Base-by-base conservation (phyloP, 2,329 filamentous ascomycete genomes). In the Bipolaris cookei region DNA sequence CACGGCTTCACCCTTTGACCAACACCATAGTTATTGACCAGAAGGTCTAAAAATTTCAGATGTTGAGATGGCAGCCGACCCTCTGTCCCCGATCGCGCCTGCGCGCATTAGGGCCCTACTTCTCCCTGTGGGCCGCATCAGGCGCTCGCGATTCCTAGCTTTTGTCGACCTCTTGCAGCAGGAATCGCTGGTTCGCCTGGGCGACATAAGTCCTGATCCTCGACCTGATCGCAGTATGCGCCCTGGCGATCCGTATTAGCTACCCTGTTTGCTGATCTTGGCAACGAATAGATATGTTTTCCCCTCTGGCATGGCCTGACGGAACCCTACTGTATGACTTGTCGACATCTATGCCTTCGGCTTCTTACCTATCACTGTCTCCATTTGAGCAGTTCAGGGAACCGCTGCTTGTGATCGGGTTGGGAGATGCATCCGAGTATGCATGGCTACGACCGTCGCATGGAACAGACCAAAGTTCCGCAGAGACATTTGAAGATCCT, bases 301-400 rank as follows among this genome's bases (percentile, higher is more conserved):
- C 92, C 56, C 94, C 94, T 38, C 81, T 95, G 69, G 91, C 90
- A 13, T 97, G 95, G 76, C 92, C 92, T 10, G 86, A 88, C 66
- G 94, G 94, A 59, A 88, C 88, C 70, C 89, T 98, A 59, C 84
- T 97, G 68, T 97, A 95, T 82, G 90, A 97, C 74, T 84, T 97
- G 61, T 88, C 90, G 56, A 92, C 90, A 59, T 89, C 92, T 69
- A 82, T 90, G 53, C 90, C 92, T 21, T 88, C 90, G n/a, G 84
- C 88, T 30, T 91, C 91, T 30, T 91, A 96, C 72, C 81, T 91
- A 41, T 85, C 91, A 18, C 80, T 96, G 38, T 90, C 90, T 35
- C 93, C 95, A 1, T 97, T 97, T 80, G 95, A 99, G 75, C 82
- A 94, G 41, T 96, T 91, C 75, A 86, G 93, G 67, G 91, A 96